Conservation (phyloP, 2,329 filamentous ascomycete genomes). For the Plenodomus tracheiphilus region DNA sequence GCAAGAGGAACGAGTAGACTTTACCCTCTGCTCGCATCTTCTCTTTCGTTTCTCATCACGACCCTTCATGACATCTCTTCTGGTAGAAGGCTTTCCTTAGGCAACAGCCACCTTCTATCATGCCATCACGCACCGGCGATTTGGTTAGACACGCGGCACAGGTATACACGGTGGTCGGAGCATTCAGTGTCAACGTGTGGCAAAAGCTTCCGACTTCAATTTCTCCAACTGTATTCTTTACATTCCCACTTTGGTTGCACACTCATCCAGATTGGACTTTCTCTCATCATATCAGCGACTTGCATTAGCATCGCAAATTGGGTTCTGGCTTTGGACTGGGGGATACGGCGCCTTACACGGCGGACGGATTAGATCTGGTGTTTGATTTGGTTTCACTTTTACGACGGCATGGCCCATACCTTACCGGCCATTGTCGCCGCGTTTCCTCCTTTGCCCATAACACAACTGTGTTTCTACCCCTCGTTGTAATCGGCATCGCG, state of each 20-base stretch:
- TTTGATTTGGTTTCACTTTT: constrained; percentile 27
- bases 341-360: constrained; percentile 13
- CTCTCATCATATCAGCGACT: constrained; percentile 9
- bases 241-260: constrained; percentile 22
- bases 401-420: constrained; percentile 38
- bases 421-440: constrained; percentile 38
- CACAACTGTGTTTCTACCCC: constrained; percentile 39
- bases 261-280: constrained; percentile 23
- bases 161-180: constrained; percentile 26
- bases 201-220: constrained; percentile 33
- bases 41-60: constrained; percentile 34
- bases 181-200: constrained; percentile 17
- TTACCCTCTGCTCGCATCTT: constrained; percentile 15
- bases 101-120: constrained; percentile 34
- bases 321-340: constrained; percentile 16
- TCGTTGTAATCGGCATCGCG: constrained; percentile 43
- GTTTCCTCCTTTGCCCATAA: constrained; percentile 16
- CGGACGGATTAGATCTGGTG: constrained; percentile 32
- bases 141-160: constrained; percentile 37
- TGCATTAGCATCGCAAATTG: constrained; percentile 26
- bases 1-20: constrained; percentile 67
- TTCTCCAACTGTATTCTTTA: constrained; percentile 32
- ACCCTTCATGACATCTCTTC: constrained; percentile 41
- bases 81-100: constrained; percentile 34
- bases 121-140: constrained; percentile 38